A percentile compares a stretch with the other conserved stretches of the same genome.
Conservation (phyloP, 768 basidiomycete genomes). For the Xerocomus spinulosus region DNA sequence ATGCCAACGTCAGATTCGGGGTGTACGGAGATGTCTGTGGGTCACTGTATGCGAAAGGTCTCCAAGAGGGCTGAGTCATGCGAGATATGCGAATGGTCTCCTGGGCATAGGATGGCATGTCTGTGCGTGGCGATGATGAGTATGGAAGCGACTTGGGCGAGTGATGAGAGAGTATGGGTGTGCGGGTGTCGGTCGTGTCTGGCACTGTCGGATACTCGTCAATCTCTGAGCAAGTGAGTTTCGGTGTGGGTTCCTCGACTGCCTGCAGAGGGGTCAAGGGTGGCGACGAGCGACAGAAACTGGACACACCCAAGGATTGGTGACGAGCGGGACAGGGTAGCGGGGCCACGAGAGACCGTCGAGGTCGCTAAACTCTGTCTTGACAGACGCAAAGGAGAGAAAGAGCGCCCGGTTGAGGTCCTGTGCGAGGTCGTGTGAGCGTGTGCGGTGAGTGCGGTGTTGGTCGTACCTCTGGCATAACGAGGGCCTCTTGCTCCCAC, state of each 20-base stretch:
- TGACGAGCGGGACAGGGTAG: slow-evolving; percentile 30
- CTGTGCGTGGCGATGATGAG: slow-evolving; percentile 35
- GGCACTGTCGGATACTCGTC: slow-evolving; percentile 7
- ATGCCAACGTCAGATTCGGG: slow-evolving; percentile 9
- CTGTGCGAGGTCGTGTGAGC: slow-evolving; percentile 21
- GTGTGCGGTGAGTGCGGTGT: neutral
- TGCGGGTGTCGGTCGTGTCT: slow-evolving; percentile 7
- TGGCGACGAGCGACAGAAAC: neutral
- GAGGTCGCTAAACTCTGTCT: slow-evolving; percentile 58
- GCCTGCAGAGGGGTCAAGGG: slow-evolving; percentile 9
- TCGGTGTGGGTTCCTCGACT: slow-evolving; percentile 30
- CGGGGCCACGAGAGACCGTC: slow-evolving; percentile 53
- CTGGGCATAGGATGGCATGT: slow-evolving; percentile 33
- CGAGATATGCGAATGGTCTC: slow-evolving; percentile 40
- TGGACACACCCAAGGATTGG: slow-evolving; percentile 23
- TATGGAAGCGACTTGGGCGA: slow-evolving; percentile 16
- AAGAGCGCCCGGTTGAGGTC: slow-evolving; percentile 29
- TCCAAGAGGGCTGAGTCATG: slow-evolving; percentile 12
- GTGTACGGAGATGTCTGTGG: slow-evolving; percentile 7
- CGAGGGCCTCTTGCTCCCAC: slow-evolving; percentile 53
- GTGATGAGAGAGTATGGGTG: slow-evolving; percentile 10
- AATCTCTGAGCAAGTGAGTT: slow-evolving; percentile 17
- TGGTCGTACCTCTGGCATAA: slow-evolving; percentile 49
- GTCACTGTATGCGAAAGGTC: slow-evolving; percentile 22
- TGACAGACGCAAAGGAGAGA: slow-evolving; percentile 49